Evolutionary conservation across 306 rosid species (phyloP).

Genomic region (Sicyos baderoa): DNA sequence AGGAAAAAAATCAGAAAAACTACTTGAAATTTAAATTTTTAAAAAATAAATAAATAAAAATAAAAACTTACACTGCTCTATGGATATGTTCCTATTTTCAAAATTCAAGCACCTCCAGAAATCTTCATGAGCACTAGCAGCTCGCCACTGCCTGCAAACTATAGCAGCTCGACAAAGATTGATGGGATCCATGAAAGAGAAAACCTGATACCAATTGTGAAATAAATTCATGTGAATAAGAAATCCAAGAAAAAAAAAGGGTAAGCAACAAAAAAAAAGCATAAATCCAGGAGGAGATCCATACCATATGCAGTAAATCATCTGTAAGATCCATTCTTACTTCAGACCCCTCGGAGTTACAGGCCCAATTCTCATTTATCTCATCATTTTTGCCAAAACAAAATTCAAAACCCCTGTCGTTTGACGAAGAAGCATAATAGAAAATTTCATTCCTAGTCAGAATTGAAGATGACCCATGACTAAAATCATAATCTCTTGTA

Average conservation of each 20-base stretch:
- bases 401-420: constrained; percentile 33
- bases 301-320: constrained; percentile 92
- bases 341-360: constrained; percentile 50
- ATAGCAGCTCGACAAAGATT: constrained; percentile 90
- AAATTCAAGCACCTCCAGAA: constrained; percentile 88
- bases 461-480: constrained; percentile 30
- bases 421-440: constrained; percentile 37
- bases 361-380: constrained; percentile 33
- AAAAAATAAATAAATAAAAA: background rate
- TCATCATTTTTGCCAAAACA: constrained; percentile 40
- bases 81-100: constrained; percentile 76
- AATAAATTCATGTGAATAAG: constrained; percentile 2
- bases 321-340: constrained; percentile 95
- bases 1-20: background rate
- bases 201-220: constrained; percentile 44
- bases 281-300: background rate
- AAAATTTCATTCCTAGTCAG: constrained; percentile 29
- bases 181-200: constrained; percentile 85
- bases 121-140: constrained; percentile 95
- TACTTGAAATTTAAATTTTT: background rate
- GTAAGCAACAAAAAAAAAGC: background rate
- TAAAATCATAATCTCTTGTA: constrained; percentile 28
- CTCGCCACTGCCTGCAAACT: constrained; percentile 91
- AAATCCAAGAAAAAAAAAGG: background rate
- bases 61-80: constrained; percentile 72